A percentile compares a stretch with the other conserved stretches of the same genome.
phyloP scores from a whole-genome alignment of 768 basidiomycete genomes.

The Amanita inopinata region DNA sequence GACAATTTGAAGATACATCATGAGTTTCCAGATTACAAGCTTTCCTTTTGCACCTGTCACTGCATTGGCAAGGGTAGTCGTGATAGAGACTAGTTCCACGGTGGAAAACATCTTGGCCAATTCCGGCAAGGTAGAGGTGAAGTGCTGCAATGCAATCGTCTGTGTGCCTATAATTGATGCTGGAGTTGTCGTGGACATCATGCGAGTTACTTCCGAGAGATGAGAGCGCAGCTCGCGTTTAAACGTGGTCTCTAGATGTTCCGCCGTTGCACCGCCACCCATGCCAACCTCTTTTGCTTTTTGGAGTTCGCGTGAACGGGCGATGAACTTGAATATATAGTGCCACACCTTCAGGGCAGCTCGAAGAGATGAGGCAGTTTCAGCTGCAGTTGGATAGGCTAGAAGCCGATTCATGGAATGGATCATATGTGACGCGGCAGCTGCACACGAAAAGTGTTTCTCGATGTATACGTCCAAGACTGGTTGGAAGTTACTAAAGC shows the following conservation, averaged over 20 bases:
- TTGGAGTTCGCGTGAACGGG: slow-evolving; percentile 82
- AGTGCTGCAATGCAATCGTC: slow-evolving; percentile 88
- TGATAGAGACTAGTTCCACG: slow-evolving; percentile 79
- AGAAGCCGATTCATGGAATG: slow-evolving; percentile 82
- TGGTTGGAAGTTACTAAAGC: slow-evolving; percentile 92
- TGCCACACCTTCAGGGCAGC: slow-evolving; percentile 95
- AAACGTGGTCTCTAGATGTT: slow-evolving; percentile 79
- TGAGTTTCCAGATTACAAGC: slow-evolving; percentile 86
- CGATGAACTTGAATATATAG: slow-evolving; percentile 91
- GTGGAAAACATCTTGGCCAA: slow-evolving; percentile 71
- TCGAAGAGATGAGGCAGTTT: slow-evolving; percentile 70
- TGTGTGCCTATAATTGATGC: slow-evolving; percentile 93
- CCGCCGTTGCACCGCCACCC: slow-evolving; percentile 72
- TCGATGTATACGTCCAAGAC: slow-evolving; percentile 92
- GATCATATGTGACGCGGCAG: slow-evolving; percentile 78
- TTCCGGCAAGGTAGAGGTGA: slow-evolving; percentile 85
- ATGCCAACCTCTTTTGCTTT: slow-evolving; percentile 72
- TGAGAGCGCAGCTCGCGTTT: slow-evolving; percentile 75
- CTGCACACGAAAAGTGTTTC: slow-evolving; percentile 72
- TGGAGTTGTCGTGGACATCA: slow-evolving; percentile 78
- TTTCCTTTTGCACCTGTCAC: slow-evolving; percentile 72
- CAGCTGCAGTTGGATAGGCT: slow-evolving; percentile 56
- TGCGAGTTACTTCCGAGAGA: slow-evolving; percentile 69
- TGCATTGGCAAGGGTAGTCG: slow-evolving; percentile 81
- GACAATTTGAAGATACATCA: slow-evolving; percentile 89